phyloP scores from a whole-genome alignment of 352 stramenopile species.

The Saprolegnia diclina region DNA sequence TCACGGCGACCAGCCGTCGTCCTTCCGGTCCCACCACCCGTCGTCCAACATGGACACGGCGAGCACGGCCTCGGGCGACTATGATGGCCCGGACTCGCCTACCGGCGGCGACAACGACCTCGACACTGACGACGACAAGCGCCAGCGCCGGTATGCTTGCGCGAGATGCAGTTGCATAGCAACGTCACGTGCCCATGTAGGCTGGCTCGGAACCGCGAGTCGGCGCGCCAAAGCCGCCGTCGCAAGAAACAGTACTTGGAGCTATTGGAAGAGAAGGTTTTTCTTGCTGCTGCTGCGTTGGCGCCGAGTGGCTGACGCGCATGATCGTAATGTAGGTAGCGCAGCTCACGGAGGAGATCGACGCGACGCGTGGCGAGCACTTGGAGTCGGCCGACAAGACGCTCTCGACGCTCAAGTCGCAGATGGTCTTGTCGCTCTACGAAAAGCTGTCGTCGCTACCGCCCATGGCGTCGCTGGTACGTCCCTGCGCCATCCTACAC shows the following conservation, averaged over 20 bases:
- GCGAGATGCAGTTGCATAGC: neutral
- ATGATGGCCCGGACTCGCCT: constrained; percentile 23
- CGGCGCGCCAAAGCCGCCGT: constrained; percentile 76
- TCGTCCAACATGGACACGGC: constrained; percentile 18
- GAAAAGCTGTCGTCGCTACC: constrained; percentile 65
- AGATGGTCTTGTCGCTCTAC: constrained; percentile 62
- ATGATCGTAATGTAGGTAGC: constrained; percentile 43
- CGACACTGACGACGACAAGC: constrained; percentile 21
- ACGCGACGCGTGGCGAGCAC: constrained; percentile 65
- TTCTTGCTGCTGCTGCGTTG: neutral
- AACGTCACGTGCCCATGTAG: constrained; percentile 27
- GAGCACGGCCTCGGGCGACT: constrained; percentile 18
- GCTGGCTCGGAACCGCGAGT: constrained; percentile 82
- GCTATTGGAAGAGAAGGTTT: constrained; percentile 72
- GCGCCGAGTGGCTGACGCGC: neutral
- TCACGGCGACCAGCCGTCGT: neutral
- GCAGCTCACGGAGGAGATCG: constrained; percentile 83
- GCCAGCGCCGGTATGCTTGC: constrained; percentile 5
- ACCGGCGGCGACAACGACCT: constrained; percentile 20
- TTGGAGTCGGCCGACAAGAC: constrained; percentile 71
- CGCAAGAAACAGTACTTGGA: constrained; percentile 88
- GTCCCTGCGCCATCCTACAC: neutral
- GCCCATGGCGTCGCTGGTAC: constrained; percentile 38
- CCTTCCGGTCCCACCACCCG: neutral
- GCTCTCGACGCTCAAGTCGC: constrained; percentile 64